Evolutionary conservation across 169 alveolate species (phyloP), one percentile per base, ranked within the genome.

Genomic region (Eimeria acervulina): DNA sequence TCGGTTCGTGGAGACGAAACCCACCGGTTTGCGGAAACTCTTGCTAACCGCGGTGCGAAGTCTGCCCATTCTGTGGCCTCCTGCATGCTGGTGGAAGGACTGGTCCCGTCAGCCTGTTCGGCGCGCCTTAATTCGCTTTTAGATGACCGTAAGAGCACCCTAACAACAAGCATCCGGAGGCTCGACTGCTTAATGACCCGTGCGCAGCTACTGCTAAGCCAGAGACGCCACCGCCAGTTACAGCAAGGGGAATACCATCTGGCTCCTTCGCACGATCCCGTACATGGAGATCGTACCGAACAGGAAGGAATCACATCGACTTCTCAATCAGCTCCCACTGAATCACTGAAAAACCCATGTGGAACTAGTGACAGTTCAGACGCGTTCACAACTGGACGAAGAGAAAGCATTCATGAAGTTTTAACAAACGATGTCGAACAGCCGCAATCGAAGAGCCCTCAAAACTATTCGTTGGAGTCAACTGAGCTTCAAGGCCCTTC

Each of bases 61-160:
- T 42, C 91, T 47, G 74, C 47, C 70, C 74, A 85, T 26, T 51
- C 55, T 59, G 55, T 55, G n/a, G 74, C 80, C 36, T 52, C 63
- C 59, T 47, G 90, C 72, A 23, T 44, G 72, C 70, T 31, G 40
- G 31, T 6, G 28, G 78, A 59, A 28, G 40, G 93, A 23, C 90
- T 26, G 31, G 42, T 33, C 51, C 70, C 68, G 15, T 31, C 19
- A 33, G 90, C 47, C 28, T 55, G 63, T 59, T 28, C 74, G 66
- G 93, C 21, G 1, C 74, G 74, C 55, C 74, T 52, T 55, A 17
- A 4, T 28, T 52, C 51, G 42, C 76, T 31, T 15, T 52, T 59
- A 42, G 93, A 85, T 36, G 93, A 85, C 80, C 93, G 93, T 47
- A 85, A 85, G 93, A 85, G 93, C 93, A 85, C 93, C 81, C 36